Base-by-base conservation (phyloP, 2,329 filamentous ascomycete genomes). In the Sporothrix phasma region DNA sequence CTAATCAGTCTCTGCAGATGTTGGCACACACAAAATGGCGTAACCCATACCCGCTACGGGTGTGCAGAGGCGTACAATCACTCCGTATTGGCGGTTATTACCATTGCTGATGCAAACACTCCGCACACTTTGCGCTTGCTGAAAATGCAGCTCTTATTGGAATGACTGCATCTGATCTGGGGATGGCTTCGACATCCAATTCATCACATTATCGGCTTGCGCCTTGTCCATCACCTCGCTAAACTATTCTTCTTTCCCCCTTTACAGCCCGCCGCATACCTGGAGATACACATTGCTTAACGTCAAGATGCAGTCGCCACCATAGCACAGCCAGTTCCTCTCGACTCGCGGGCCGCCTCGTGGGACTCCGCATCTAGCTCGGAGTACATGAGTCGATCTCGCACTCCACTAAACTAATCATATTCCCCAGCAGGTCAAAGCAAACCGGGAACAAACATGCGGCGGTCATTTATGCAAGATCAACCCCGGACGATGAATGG, bases 351-450 rank as follows among this genome's bases (percentile, higher is more conserved):
- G 13, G 26, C 43, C 34, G 46, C 22, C 10, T 37, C 46, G 37
- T 22, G 31, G 31, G 13, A 22, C 45, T 61, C 34, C 34, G 13
- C 45, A 41, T 41, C 59, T 41, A 51, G 31, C 17, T 62, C 37
- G 39, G 60, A 62, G 46, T 41, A 34, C n/a, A 51, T 45, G n/a
- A 53, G 46, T 43, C 60, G 60, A 62, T 62, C 61, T 47, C 61
- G 61, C 45, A n/a, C 43, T 26, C 45, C 22, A 31, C 22, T 47
- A 49, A 49, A 41, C 31, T 39, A 61, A 37, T 45, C 51, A 39
- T 60, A 46, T 61, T 51, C 43, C 60, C 43, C 31, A 29, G 7
- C n/a, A 10, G 60, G 46, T 29, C 60, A 62, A 22, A 31, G 60
- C 60, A 62, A 53, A 13, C 60, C 45, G 60, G 60, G 60, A 43